Evolutionary conservation across 2,329 filamentous ascomycete genomes (phyloP).

Genomic region (Hysterium pulicare): DNA sequence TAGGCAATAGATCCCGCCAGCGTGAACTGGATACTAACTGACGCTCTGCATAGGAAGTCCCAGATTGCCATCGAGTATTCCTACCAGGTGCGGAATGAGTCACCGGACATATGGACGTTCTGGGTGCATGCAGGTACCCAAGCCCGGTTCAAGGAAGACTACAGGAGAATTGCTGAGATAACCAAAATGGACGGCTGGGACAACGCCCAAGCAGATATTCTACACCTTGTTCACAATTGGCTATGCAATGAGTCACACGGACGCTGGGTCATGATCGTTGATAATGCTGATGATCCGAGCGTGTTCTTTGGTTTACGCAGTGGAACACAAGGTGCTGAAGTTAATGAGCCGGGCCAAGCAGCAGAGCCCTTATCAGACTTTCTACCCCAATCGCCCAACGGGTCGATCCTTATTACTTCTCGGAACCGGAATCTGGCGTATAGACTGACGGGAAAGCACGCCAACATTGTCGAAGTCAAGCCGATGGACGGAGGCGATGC

Average conservation of each 20-base stretch:
- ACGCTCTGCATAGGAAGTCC: constrained; percentile 15
- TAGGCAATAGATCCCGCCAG: background rate
- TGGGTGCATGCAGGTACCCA: constrained; percentile 22
- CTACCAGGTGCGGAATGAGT: constrained; percentile 12
- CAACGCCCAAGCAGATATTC: constrained; percentile 16
- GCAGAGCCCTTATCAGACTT: background rate
- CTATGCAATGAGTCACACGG: constrained; percentile 13
- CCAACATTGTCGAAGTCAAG: background rate
- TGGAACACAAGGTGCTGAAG: background rate
- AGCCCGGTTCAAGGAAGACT: constrained; percentile 18
- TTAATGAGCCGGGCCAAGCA: background rate
- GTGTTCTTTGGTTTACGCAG: background rate
- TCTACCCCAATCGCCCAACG: constrained; percentile 2
- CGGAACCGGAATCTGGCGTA: background rate
- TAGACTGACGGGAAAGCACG: background rate
- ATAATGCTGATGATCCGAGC: constrained; percentile 17
- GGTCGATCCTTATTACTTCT: constrained; percentile 5
- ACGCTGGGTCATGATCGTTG: constrained; percentile 22
- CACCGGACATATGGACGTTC: constrained; percentile 18
- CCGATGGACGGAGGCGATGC: constrained; percentile 1
- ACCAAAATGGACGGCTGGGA: constrained; percentile 16
- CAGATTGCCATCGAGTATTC: constrained; percentile 22
- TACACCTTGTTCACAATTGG: constrained; percentile 17
- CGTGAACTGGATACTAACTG: background rate
- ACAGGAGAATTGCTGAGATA: constrained; percentile 16